Base-by-base conservation (phyloP, 768 basidiomycete genomes). In the Pulveroboletus ravenelii region DNA sequence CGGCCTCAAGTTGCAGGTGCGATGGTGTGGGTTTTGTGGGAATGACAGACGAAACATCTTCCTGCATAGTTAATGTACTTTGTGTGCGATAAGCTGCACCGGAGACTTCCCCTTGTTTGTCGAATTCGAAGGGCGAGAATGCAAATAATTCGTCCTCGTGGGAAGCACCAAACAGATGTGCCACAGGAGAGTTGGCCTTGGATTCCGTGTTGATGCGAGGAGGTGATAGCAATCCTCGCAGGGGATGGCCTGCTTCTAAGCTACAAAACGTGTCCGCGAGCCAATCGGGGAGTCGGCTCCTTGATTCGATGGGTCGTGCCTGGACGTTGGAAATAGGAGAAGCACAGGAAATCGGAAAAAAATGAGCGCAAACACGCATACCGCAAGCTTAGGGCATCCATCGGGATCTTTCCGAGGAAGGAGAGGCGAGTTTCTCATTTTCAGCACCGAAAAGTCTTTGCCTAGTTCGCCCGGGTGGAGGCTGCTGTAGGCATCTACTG, bases 241-340 rank as follows among this genome's bases (percentile, higher is more conserved):
- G 53, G 7, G 72, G 71, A 53, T 74, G 70, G 7, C 51, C 54
- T 6, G 61, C 34, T 53, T 63, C 62, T 34, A 85, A 69, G 20
- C 70, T 70, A 41, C 69, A 70, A 45, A 87, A 75, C 5, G 82
- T 80, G 35, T 69, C 61, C 23, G 71, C 69, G 13, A 85, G 73
- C 85, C 85, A 87, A 23, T 62, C 58, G 4, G 84, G 84, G 20
- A 85, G 66, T 5, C 70, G 56, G 34, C 37, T 67, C 46, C 47
- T 66, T 17, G 50, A 37, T 50, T 51, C 50, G 51, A 60, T 62
- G 30, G 46, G 46, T n/a, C 62, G 58, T 29, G 51, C 51, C 57
- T 60, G 45, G 27, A 52, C 17, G 42, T 56, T 45, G 38, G 43
- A 42, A 55, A 54, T 34, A 29, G 52, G 37, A 30, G 53, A 56